These are phyloP conservation scores for Aspergillus fumigatiaffinis DNA, from an alignment of 2,329 filamentous ascomycete species.

Conservation along the genomic window DNA sequence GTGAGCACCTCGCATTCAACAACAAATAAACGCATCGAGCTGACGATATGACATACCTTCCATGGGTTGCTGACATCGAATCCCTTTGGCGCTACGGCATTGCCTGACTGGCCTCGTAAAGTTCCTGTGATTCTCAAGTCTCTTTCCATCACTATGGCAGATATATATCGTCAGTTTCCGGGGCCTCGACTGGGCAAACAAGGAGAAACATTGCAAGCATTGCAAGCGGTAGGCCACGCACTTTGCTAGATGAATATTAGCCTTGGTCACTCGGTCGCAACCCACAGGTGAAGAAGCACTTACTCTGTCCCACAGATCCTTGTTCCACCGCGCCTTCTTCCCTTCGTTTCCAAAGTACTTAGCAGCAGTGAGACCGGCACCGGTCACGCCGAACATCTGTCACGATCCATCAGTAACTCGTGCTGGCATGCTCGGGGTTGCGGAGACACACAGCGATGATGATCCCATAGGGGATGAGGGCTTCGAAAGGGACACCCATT, in stretches of 20 bases:
- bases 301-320: constrained; percentile 64
- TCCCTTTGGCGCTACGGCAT: constrained; percentile 54
- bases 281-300: constrained; percentile 25
- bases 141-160: constrained; percentile 60
- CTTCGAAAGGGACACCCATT: constrained; percentile 66
- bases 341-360: constrained; percentile 60
- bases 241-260: constrained; percentile 52
- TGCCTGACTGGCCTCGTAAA: constrained; percentile 59
- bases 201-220: constrained; percentile 3
- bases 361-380: constrained; percentile 54
- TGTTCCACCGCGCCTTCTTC: constrained; percentile 57
- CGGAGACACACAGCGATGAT: constrained; percentile 54
- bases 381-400: constrained; percentile 60
- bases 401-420: constrained; percentile 11
- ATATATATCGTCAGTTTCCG: constrained; percentile 17
- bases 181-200: background rate
- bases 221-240: constrained; percentile 33
- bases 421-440: constrained; percentile 8
- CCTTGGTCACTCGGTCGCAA: constrained; percentile 14
- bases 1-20: constrained; percentile 18
- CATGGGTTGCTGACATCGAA: constrained; percentile 66
- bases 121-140: constrained; percentile 61
- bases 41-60: constrained; percentile 50
- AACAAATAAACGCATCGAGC: background rate
- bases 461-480: constrained; percentile 61